Evolutionary conservation across 371 early-diverging fungal species (phyloP), one percentile per base, ranked within the genome.

Genomic region (Paraphysoderma sedebokerense): DNA sequence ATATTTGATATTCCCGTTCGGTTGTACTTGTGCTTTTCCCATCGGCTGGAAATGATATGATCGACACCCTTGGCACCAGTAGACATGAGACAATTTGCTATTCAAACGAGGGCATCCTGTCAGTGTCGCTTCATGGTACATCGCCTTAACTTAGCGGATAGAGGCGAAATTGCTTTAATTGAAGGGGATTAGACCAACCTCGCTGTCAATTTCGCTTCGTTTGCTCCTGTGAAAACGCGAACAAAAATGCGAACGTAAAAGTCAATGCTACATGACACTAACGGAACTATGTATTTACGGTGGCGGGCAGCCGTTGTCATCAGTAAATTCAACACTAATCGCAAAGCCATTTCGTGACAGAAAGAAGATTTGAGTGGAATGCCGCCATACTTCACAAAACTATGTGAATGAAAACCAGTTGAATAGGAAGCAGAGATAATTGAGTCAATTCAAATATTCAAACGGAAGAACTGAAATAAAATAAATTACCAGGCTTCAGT

Each of bases 241-340:
- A 99, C 89, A 74, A 99, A 99, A 9, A 99, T 79, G 38, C 99
- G 77, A 26, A 99, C 74, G 64, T 99, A 99, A 59, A 95, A 99
- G 70, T 99, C 99, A 39, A 99, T 93, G 57, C 91, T 90, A 47
- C 91, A 79, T 34, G 87, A 87, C 11, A 92, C 59, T 49, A 99
- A 60, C 3, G 99, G 99, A 15, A 74, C 83, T 55, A 99, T 91
- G 49, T 70, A 67, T 13, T 85, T 76, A 52, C 74, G 77, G 62
- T 92, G 88, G 38, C 87, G 83, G 32, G 85, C 78, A 24, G 98
- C 98, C 2, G 85, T 75, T 17, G 82, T 72, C 48, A 87, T 85
- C 30, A 98, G 55, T 35, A 78, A 69, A 54, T 89, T 77, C 24
- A 99, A 60, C 2, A 98, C 75, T 35, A 92, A 72, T n/a, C 99